phyloP scores from a whole-genome alignment of 1,284 basidiomycete species.

The Trichosporon asahii region DNA sequence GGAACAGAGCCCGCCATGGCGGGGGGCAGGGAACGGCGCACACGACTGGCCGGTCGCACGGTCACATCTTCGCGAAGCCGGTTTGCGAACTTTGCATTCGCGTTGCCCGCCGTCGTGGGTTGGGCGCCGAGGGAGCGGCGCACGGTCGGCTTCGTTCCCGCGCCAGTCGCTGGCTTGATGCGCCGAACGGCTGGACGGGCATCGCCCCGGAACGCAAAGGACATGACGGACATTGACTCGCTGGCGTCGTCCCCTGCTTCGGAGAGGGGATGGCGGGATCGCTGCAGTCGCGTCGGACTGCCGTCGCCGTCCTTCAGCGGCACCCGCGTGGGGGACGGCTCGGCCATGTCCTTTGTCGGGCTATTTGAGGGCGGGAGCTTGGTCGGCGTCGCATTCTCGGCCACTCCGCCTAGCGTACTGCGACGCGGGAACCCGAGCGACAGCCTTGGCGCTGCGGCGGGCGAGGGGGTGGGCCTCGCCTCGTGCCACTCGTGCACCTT shows the following conservation, averaged over 20 bases:
- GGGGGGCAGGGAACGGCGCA: conserved; percentile 30
- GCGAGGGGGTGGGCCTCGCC: conserved; percentile 10
- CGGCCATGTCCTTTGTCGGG: background rate
- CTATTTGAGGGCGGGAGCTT: background rate
- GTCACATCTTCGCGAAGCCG: conserved; percentile 32
- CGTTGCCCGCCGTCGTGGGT: conserved; percentile 25
- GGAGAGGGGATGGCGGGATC: conserved; percentile 1
- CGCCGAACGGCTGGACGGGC: conserved; percentile 10
- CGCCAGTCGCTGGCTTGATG: background rate
- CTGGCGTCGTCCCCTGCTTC: conserved; percentile 21
- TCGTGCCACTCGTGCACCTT: conserved; percentile 78
- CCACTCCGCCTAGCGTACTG: conserved; percentile 16
- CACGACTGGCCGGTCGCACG: conserved; percentile 22
- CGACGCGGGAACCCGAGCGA: conserved; percentile 7
- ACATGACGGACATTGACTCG: conserved; percentile 43
- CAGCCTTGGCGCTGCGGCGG: background rate
- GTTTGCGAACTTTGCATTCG: conserved; percentile 47
- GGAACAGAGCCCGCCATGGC: conserved; percentile 24
- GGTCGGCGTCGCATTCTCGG: conserved; percentile 12
- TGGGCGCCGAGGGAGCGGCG: conserved; percentile 25
- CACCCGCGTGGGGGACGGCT: conserved; percentile 4
- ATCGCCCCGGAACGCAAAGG: conserved; percentile 39
- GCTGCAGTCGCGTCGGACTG: conserved; percentile 13
- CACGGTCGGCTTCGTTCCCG: conserved; percentile 6
- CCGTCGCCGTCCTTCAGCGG: conserved; percentile 19